These are phyloP conservation scores for Turnera subulata DNA, from an alignment of 345 rosid species.

Conservation along the genomic window DNA sequence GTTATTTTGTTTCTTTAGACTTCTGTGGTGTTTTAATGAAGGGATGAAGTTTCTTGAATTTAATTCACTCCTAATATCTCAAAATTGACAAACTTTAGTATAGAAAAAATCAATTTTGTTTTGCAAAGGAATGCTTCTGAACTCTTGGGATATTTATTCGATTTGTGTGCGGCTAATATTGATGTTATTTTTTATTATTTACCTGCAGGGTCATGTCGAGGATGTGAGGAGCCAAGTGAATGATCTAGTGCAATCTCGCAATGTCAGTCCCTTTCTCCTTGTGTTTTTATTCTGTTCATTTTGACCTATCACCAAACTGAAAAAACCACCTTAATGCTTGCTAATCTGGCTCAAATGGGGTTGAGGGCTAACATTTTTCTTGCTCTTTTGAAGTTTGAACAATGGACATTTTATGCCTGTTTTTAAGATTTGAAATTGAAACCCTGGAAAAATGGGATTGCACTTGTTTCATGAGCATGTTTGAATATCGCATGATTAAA, in stretches of 20 bases:
- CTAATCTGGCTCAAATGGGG: not conserved
- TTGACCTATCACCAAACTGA: not conserved
- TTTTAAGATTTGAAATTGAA: not conserved
- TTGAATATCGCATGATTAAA: too few species aligned
- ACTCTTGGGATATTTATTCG: not conserved
- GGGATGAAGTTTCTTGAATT: too few species aligned
- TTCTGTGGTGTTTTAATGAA: not conserved
- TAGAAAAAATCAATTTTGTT: too few species aligned
- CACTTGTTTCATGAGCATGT: too few species aligned
- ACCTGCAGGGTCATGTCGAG: constrained; percentile 74
- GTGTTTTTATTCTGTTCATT: not conserved
- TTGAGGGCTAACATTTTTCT: not conserved
- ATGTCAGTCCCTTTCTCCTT: constrained; percentile 44
- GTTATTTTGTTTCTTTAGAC: not conserved
- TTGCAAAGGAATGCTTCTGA: not conserved
- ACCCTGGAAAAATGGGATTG: not conserved
- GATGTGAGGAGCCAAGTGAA: constrained; percentile 87
- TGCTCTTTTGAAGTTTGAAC: not conserved
- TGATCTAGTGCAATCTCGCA: constrained; percentile 77
- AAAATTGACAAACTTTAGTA: too few species aligned
- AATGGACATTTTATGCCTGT: not conserved
- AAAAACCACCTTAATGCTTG: not conserved
- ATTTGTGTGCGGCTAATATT: not conserved
- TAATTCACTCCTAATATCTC: too few species aligned
- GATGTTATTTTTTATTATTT: constrained; percentile 9